Conservation (phyloP, 2,329 filamentous ascomycete genomes). For the Hypoxylon sp. region DNA sequence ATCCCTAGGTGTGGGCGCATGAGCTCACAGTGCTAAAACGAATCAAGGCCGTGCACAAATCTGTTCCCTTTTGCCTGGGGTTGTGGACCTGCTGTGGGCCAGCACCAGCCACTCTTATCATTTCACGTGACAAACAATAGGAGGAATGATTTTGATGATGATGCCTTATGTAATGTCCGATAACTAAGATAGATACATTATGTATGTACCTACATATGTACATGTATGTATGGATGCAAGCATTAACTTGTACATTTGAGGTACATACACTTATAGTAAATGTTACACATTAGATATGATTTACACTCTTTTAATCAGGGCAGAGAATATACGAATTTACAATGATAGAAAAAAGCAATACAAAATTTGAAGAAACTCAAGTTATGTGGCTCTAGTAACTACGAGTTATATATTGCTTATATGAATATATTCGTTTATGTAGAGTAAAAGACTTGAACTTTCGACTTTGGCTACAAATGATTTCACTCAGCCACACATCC, state of each 20-base stretch:
- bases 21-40: slow-evolving; percentile 42
- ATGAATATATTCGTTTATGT: slow-evolving; percentile 25
- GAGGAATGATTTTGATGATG: slow-evolving; percentile 20
- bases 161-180: slow-evolving; percentile 12
- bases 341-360: neutral
- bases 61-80: slow-evolving; percentile 30
- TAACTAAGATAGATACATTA: neutral
- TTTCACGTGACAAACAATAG: slow-evolving; percentile 35
- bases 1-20: slow-evolving; percentile 35
- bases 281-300: neutral
- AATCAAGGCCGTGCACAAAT: slow-evolving; percentile 42
- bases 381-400: neutral
- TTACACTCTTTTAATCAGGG: neutral
- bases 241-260: neutral
- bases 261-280: neutral
- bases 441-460: slow-evolving; percentile 2
- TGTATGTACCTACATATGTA: too few species aligned
- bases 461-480: slow-evolving; percentile 6
- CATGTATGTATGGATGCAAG: neutral
- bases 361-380: neutral
- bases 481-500: slow-evolving; percentile 28
- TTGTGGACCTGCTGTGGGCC: neutral
- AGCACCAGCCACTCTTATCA: slow-evolving; percentile 12
- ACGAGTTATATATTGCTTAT: slow-evolving; percentile 3
- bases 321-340: neutral